Evolutionary conservation across 495 filamentous ascomycete genomes (phyloP).

Genomic region (Talaromyces proteolyticus): DNA sequence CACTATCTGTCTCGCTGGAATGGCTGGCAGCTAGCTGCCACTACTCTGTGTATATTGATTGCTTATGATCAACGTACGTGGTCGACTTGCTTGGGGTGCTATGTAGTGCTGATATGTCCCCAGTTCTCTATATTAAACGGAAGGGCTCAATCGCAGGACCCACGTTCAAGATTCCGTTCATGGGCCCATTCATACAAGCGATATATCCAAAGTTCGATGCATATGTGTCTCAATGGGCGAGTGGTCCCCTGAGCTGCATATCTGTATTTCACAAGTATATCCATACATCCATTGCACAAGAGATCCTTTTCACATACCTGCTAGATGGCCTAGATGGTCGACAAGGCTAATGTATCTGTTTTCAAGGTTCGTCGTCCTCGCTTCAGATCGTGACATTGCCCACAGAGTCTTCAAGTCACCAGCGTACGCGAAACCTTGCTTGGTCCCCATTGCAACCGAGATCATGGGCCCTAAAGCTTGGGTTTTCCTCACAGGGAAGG

Average conservation of each 20-base stretch:
- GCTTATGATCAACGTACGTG: conserved; percentile 79
- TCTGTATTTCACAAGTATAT: conserved; percentile 93
- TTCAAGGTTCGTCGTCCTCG: conserved; percentile 85
- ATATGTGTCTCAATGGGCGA: conserved; percentile 81
- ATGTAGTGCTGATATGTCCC: conserved; percentile 6
- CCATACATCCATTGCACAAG: background rate
- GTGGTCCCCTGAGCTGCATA: conserved; percentile 83
- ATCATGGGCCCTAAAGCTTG: conserved; percentile 81
- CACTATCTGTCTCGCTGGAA: background rate
- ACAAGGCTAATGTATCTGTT: background rate
- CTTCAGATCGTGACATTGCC: conserved; percentile 84
- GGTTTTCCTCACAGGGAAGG: conserved; percentile 90
- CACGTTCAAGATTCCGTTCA: conserved; percentile 75
- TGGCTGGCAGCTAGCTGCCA: background rate
- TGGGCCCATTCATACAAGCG: conserved; percentile 85
- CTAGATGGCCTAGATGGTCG: background rate
- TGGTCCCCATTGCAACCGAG: conserved; percentile 86
- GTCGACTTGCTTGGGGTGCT: background rate
- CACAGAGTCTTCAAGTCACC: conserved; percentile 94
- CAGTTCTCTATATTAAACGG: conserved; percentile 72
- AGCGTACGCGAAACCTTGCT: conserved; percentile 78
- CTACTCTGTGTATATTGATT: conserved; percentile 24
- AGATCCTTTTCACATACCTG: too few relatives aligned
- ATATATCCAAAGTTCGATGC: conserved; percentile 78
- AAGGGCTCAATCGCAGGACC: conserved; percentile 83